Evolutionary conservation across 2,329 filamentous ascomycete species (phyloP).

Genomic region (Fusarium siculi): DNA sequence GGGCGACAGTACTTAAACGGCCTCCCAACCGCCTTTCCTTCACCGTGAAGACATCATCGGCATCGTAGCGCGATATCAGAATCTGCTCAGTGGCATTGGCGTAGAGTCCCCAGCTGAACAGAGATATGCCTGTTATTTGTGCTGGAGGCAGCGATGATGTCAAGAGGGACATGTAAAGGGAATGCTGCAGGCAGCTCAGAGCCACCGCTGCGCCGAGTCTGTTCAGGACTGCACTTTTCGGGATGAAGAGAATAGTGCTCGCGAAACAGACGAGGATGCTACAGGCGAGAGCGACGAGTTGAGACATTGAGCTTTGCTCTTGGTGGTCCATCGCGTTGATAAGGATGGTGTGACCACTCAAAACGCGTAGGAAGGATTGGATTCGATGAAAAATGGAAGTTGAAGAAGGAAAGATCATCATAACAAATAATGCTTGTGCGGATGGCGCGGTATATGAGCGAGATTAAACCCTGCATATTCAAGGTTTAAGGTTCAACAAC

Average conservation of each 20-base stretch:
- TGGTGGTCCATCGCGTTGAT: not conserved
- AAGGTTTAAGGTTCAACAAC: not conserved
- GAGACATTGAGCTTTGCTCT: not conserved
- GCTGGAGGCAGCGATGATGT: not conserved
- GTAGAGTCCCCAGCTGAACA: constrained; percentile 2
- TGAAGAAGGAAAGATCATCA: too few species aligned
- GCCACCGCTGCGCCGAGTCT: not conserved
- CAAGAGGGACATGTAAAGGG: not conserved
- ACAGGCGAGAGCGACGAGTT: not conserved
- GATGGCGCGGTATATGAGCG: not conserved
- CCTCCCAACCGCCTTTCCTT: accelerated
- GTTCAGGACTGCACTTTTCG: not conserved
- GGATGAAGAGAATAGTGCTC: not conserved
- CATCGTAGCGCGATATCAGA: not conserved
- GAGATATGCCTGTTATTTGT: not conserved
- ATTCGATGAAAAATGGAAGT: not conserved
- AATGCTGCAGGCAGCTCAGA: not conserved
- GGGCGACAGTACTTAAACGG: accelerated
- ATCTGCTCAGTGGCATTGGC: not conserved
- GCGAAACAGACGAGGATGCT: not conserved
- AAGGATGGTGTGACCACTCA: not conserved
- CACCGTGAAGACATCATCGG: not conserved
- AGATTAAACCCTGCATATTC: not conserved
- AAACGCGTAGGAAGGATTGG: not conserved
- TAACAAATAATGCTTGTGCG: not conserved